A percentile compares a stretch with the other conserved stretches of the same genome.
These are phyloP conservation scores for Diaporthe batatas DNA, from an alignment of 2,329 filamentous ascomycete species.

Conservation along the genomic window DNA sequence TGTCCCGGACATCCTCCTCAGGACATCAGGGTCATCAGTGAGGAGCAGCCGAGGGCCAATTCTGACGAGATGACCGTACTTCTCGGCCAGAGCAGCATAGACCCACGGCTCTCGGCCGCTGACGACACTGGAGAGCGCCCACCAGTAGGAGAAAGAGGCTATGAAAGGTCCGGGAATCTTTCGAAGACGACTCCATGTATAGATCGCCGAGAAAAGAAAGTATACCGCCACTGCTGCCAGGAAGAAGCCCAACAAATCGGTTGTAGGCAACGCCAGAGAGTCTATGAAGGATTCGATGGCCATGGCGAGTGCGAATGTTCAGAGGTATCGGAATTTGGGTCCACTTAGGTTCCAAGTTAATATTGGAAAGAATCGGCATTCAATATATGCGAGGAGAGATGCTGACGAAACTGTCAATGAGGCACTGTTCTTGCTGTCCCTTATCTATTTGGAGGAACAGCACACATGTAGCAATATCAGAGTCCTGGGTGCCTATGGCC, in stretches of 20 bases:
- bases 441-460: neutral
- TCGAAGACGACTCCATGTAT: slow-evolving; percentile 44
- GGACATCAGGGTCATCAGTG: slow-evolving; percentile 51
- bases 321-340: no score
- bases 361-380: neutral
- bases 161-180: slow-evolving; percentile 47
- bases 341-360: neutral
- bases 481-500: neutral
- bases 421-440: neutral
- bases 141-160: slow-evolving; percentile 51
- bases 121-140: slow-evolving; percentile 45
- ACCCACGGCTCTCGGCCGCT: slow-evolving; percentile 46
- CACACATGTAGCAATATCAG: neutral
- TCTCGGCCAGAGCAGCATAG: slow-evolving; percentile 45
- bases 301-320: neutral
- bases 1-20: slow-evolving; percentile 49
- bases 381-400: neutral
- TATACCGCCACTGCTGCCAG: neutral
- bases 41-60: slow-evolving; percentile 55
- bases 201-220: slow-evolving; percentile 8
- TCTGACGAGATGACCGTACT: slow-evolving; percentile 49
- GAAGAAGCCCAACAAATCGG: neutral
- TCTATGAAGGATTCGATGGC: neutral
- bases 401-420: neutral
- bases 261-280: neutral